These are phyloP conservation scores for Psilocybe mexicana DNA, from an alignment of 1,284 basidiomycete genomes.

Conservation along the genomic window DNA sequence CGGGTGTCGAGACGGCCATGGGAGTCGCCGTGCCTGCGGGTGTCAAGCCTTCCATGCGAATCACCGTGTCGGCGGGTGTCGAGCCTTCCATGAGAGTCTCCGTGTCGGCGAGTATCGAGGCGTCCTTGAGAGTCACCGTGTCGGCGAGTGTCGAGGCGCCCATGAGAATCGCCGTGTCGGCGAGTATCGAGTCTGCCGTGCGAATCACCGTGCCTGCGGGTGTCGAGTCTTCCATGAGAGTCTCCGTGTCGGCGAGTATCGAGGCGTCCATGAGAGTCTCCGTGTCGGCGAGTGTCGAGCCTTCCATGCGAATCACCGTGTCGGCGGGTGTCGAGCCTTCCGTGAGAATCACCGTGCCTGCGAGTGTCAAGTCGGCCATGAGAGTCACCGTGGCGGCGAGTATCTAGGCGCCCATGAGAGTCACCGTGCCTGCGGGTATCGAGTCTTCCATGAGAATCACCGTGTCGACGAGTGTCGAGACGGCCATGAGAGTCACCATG, in stretches of 20 bases:
- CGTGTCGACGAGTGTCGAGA: conserved; percentile 1
- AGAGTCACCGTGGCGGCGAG: conserved; percentile 10
- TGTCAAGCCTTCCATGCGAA: neutral
- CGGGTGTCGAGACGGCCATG: conserved; percentile 6
- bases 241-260: conserved; percentile 1
- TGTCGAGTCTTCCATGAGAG: neutral
- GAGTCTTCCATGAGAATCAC: neutral
- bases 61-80: conserved; percentile 11
- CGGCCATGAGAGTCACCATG: conserved; percentile 8
- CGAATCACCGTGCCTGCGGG: conserved; percentile 11
- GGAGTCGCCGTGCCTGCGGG: neutral
- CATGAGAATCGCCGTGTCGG: conserved; percentile 8
- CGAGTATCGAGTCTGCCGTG: conserved; percentile 1
- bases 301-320: conserved; percentile 11
- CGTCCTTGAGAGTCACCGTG: conserved; percentile 3
- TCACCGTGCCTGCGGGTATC: conserved; percentile 11
- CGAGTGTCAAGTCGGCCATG: conserved; percentile 2
- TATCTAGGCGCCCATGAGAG: conserved; percentile 1
- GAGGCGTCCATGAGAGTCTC: conserved; percentile 6
- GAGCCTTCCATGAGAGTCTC: neutral
- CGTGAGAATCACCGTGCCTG: conserved; percentile 3
- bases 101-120: conserved; percentile 7
- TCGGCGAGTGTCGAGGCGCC: neutral
- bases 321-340: conserved; percentile 5
- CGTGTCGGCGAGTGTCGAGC: conserved; percentile 7